Base-by-base conservation (phyloP, 2,329 filamentous ascomycete species). In the Ceratocystis huliohia region DNA sequence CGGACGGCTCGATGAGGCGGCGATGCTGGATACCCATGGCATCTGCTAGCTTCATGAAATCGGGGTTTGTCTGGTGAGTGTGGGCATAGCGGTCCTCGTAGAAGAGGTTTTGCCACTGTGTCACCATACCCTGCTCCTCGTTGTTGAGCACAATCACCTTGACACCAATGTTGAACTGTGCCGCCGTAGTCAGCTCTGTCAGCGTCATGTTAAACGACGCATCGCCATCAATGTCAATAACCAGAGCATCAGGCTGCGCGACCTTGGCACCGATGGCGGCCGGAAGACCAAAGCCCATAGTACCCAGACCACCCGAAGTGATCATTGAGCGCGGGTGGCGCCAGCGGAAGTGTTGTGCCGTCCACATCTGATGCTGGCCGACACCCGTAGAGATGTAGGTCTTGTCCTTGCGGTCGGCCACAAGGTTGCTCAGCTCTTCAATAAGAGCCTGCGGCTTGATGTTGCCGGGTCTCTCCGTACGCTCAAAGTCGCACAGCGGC, bases 131-230 rank as follows among this genome's bases (percentile, higher is more conserved):
- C 78, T 96, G 91, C 76, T 96, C 91, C 76, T 96, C 91, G 76
- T 96, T 99, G 81, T 97, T 97, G 66, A 99, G 77, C 30, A 97
- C 82, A 71, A 97, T 91, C 68, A 97, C 83, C 83, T 97, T 97
- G 76, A 96, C 87, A 70, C 89, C 92, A 75, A 97, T 96, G 79
- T 94, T 89, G 81, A 97, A 97, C 78, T 99, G 92, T 7, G 89
- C 85, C 53, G 92, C 92, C 1, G 93, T 96, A 59, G 88, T 89
- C 65, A 99, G 85, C 79, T 99, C 94, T 1, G 93, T 96, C 68
- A 96, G 82, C 5, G 94, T 97, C 94, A 99, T 97, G 82, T 91
- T 90, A 81, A 99, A 97, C 2, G 92, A 96, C n/a, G 93, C 94
- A 75, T 97, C 94, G 69, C 94, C 94, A 74, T 99, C 94, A 73